Evolutionary conservation across 169 alveolate species (phyloP), one percentile per base, ranked within the genome.

Genomic region (Cryptosporidium viatorum): DNA sequence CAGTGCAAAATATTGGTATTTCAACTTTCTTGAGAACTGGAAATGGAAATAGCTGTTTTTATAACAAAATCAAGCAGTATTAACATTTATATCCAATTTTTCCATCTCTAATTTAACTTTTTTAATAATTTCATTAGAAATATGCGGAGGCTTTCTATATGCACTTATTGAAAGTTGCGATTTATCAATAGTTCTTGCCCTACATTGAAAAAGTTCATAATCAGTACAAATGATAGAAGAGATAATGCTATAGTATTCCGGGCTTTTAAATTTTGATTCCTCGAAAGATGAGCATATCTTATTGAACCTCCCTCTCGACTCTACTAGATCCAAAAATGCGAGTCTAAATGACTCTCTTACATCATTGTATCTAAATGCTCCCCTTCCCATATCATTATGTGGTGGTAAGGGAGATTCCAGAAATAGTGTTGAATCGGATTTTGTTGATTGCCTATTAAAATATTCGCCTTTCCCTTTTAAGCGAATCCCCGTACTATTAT

Each of bases 361-460:
- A 26, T 80, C 89, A 80, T 67, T 65, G 16, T 26, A 80, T 43
- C 52, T 80, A 41, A 62, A 80, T 21, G 89, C 75, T 12, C 89
- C 89, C 41, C 48, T 59, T 31, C 89, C 89, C 73, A 80, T 62
- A 33, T 80, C 89, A 43, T 41, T 65, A 62, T 45, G 59, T 39
- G 89, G 89, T 37, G 89, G 89, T 23, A 80, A 48, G 31, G 89
- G 89, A 12, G 89, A 80, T 41, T 80, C 89, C 31, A 80, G 21
- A 23, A 31, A 62, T 8, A 80, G 31, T 14, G 75, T 41, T 31
- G 89, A 59, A 6, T 45, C 74, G 3, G 29, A 35, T 12, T 26
- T 58, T n/a, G 67, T n/a, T n/a, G 35, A 16, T 35, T 14, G 23
- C 45, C 74, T 80, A 9, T 39, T 41, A 65, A 80, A 80, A 33